Base-by-base conservation (phyloP, 1,139 yeast species). In the Geotrichum restrictum region DNA sequence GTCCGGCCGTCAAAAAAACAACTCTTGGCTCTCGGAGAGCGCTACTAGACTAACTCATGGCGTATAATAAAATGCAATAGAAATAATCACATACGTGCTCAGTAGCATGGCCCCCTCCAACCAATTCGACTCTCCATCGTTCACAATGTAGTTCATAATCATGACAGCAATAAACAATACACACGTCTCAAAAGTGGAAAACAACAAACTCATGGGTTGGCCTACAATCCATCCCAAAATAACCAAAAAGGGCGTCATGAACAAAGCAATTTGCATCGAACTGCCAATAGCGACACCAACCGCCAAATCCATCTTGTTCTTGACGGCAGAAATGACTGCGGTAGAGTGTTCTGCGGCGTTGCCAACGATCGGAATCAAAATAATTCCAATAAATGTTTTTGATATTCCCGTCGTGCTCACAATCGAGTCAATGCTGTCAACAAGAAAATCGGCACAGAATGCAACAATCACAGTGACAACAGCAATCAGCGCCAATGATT, bases 321-420 rank as follows among this genome's bases (percentile, higher is more conserved):
- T 89, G 80, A 84, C 81, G 29, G 98, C 98, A 48, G 93, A 98
- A 58, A 88, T 79, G 46, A 93, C 85, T 1, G 98, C 96, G 16
- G 98, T 93, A 48, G 88, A 98, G 69, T 93, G 98, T 71, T 93
- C 98, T 13, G 98, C 98, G 1, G 98, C 98, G 64, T 93, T 93
- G 55, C 98, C 98, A 31, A 93, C 98, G 59, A 94, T 91, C 47
- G 98, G 98, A 58, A 93, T 83, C 48, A 93, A 82, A 62, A 93
- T 85, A 60, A 93, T 76, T 69, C 98, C 98, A 62, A 93, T 88
- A 65, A 93, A 93, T 0, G 98, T 91, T 76, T 91, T 93, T 48
- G 96, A 86, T 58, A 93, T 76, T 3, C 96, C 96, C 2, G 95
- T 81, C 40, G 81, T 73, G 57, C 75, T 86, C 39, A 93, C 98